Base-by-base conservation (phyloP, 2,329 filamentous ascomycete species). In the Pseudocercospora pini-densiflorae region DNA sequence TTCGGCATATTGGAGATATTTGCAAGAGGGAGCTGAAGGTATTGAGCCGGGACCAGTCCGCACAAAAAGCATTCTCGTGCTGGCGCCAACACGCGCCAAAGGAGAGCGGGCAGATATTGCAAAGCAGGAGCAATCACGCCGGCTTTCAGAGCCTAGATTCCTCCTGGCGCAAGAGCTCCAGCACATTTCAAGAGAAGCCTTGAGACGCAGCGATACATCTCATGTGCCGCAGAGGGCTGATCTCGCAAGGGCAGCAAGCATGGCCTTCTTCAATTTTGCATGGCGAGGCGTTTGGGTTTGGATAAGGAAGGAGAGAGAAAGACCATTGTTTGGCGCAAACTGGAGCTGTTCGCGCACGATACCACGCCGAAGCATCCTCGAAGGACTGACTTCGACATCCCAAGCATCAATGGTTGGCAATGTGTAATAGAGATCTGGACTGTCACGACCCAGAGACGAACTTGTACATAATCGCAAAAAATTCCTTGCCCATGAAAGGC, bases 281-380 rank as follows among this genome's bases (percentile, higher is more conserved):
- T 58, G 55, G 55, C 55, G 55, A 3, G 31, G 55, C 55, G 55
- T 58, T 36, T 58, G 55, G 55, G 19, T 24, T 24, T 31, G 31
- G 23, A 29, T 36, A 58, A 58, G 54, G 54, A 57, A 40, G 54
- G 55, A 58, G 23, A 57, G 21, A 29, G 24, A 33, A 19, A 43
- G 40, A 43, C 40, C 40, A 43, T 19, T 43, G 53, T 57, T 57
- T 57, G 55, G 31, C 55, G 29, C 27, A 40, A 36, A 36, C 3
- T 43, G 55, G 55, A 36, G 55, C 55, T 58, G 31, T 43, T 58
- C 55, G 55, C n/a, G 55, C 55, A 43, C 31, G 55, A 58, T 58
- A 58, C 55, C 31, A 43, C 55, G 29, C 31, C 55, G 55, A 58
- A 40, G 55, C 55, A 58, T 43, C 55, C n/a, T 23, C 33, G 31